Conservation (phyloP, 139 green algal species). For the Prasinococcaceae sp. region DNA sequence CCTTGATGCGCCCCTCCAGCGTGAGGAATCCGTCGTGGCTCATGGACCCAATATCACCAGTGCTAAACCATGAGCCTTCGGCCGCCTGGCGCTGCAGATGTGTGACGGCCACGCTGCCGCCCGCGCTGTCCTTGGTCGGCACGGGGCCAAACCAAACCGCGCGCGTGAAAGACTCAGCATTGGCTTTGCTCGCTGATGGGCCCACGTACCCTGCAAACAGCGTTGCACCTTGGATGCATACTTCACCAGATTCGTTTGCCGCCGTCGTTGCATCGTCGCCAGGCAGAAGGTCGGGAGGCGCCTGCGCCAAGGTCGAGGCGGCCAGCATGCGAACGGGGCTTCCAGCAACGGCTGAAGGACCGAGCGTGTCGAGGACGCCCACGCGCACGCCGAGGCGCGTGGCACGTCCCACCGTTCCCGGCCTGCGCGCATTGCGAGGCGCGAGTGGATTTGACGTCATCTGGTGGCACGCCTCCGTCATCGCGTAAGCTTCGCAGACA, state of each 20-base stretch:
- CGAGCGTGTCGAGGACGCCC: neutral
- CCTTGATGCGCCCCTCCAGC: conserved; percentile 74
- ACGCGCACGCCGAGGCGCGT: conserved; percentile 7
- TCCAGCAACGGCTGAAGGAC: neutral
- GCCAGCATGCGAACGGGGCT: neutral
- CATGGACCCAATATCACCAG: conserved; percentile 54
- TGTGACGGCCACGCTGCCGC: no score
- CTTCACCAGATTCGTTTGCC: no score
- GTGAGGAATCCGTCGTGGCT: conserved; percentile 61
- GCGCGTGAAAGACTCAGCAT: no score
- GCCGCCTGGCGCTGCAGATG: no score
- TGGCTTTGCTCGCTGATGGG: no score
- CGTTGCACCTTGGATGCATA: no score
- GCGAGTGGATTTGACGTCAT: conserved; percentile 66
- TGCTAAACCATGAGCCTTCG: conserved; percentile 52
- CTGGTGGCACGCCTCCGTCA: conserved; percentile 76
- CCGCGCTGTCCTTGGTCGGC: no score
- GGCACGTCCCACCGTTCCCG: conserved; percentile 24
- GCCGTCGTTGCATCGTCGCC: no score
- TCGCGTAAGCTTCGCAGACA: conserved; percentile 76
- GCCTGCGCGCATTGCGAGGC: conserved; percentile 15
- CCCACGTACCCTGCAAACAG: no score
- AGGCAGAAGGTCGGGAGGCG: no score
- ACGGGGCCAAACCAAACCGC: no score
- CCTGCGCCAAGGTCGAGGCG: neutral